phyloP scores from a whole-genome alignment of 495 filamentous ascomycete species.

The Trichodelitschia bisporula region DNA sequence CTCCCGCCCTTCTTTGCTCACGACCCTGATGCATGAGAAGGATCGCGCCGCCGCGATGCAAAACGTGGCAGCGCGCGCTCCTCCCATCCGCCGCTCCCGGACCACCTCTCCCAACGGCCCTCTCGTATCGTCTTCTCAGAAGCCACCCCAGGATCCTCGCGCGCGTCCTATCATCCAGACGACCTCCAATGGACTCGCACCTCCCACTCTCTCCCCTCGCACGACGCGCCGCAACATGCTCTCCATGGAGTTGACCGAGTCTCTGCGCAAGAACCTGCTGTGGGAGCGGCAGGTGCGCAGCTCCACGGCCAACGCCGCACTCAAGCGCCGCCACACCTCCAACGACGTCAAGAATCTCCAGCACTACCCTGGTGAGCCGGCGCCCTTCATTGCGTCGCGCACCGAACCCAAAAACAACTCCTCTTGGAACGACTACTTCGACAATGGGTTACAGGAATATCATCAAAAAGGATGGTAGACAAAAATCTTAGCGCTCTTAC shows the following conservation, averaged over 20 bases:
- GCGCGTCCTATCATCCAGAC: conserved; percentile 75
- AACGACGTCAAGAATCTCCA: conserved; percentile 68
- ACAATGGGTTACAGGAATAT: conserved; percentile 41
- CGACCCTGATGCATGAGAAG: conserved; percentile 62
- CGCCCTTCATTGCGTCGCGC: not conserved
- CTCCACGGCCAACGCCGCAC: conserved; percentile 61
- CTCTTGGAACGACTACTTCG: conserved; percentile 41
- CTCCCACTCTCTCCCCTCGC: conserved; percentile 48
- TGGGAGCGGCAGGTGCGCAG: conserved; percentile 83
- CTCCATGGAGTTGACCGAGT: conserved; percentile 71
- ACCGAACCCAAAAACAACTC: conserved; percentile 22
- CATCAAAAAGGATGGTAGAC: conserved; percentile 49
- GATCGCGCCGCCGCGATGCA: conserved; percentile 40
- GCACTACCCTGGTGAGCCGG: conserved; percentile 32
- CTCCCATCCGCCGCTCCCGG: conserved; percentile 57
- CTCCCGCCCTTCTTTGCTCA: conserved; percentile 71
- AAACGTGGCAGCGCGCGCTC: conserved; percentile 49
- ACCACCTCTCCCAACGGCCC: conserved; percentile 49
- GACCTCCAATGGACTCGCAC: conserved; percentile 37
- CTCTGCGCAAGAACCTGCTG: conserved; percentile 50
- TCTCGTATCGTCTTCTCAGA: conserved; percentile 43
- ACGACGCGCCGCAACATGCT: conserved; percentile 96
- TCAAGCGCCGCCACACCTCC: conserved; percentile 80
- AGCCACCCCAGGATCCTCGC: conserved; percentile 47
- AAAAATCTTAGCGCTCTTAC: no score